Percentiles rank a stretch among this genome's conserved stretches.
Evolutionary conservation across 495 filamentous ascomycete genomes (phyloP).

Genomic region (Clavariopsis aquatica): DNA sequence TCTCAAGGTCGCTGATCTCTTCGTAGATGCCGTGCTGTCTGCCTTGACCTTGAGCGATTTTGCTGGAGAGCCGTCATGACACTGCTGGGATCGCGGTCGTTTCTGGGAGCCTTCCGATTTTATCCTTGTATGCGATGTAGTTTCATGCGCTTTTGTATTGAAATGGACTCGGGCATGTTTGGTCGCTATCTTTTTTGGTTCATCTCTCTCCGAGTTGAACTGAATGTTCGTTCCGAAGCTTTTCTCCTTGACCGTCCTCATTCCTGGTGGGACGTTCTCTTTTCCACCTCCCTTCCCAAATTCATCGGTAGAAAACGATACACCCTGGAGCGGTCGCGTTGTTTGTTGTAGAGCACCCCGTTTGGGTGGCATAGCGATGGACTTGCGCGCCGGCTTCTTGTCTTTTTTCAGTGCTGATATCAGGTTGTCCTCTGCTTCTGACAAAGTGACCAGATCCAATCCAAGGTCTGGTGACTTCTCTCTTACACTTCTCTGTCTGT

Average conservation of each 20-base stretch:
- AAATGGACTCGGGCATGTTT: slow-evolving; percentile 36
- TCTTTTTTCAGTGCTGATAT: slow-evolving; percentile 32
- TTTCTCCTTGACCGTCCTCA: slow-evolving; percentile 13
- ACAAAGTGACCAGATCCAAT: slow-evolving; percentile 39
- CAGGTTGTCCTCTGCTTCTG: slow-evolving; percentile 38
- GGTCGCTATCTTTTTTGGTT: slow-evolving; percentile 6
- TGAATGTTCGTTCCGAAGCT: slow-evolving; percentile 6
- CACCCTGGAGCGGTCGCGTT: slow-evolving; percentile 27
- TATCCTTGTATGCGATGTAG: slow-evolving; percentile 15
- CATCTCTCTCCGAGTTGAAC: slow-evolving; percentile 22
- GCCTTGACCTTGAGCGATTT: slow-evolving; percentile 34
- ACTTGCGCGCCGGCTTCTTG: slow-evolving; percentile 38
- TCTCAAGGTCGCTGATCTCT: neutral
- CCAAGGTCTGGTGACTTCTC: slow-evolving; percentile 34
- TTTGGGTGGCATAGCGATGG: slow-evolving; percentile 45
- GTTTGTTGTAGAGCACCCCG: slow-evolving; percentile 41
- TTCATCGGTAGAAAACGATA: slow-evolving; percentile 33
- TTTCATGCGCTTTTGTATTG: slow-evolving; percentile 13
- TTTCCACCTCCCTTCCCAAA: slow-evolving; percentile 46
- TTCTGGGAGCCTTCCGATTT: slow-evolving; percentile 26
- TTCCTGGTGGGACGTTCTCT: slow-evolving; percentile 47
- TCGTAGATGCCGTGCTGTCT: slow-evolving; percentile 16
- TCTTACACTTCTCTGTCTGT: slow-evolving; percentile 12
- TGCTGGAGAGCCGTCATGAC: slow-evolving; percentile 29
- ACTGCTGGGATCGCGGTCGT: slow-evolving; percentile 27